Evolutionary conservation across 2,329 filamentous ascomycete species (phyloP).

Genomic region (Aspergillus luchuensis): DNA sequence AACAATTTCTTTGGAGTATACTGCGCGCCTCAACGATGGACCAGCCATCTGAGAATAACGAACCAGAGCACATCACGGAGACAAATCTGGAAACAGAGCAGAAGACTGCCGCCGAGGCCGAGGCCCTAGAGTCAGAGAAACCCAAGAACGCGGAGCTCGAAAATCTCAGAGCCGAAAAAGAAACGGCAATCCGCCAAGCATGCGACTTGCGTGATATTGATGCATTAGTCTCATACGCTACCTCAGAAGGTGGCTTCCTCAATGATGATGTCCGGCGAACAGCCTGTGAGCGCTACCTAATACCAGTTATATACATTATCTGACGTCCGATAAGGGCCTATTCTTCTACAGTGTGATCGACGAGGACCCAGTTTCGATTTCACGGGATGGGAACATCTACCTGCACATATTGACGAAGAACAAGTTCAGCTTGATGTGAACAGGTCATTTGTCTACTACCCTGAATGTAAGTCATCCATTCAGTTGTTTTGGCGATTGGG

Average conservation of each 20-base stretch:
- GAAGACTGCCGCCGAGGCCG: background rate
- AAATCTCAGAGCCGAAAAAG: slow-evolving; percentile 38
- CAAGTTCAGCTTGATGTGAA: slow-evolving; percentile 93
- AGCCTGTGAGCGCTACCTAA: slow-evolving; percentile 67
- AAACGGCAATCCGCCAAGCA: slow-evolving; percentile 58
- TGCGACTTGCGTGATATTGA: slow-evolving; percentile 61
- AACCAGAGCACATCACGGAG: background rate
- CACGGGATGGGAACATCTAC: slow-evolving; percentile 62
- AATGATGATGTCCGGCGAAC: slow-evolving; percentile 67
- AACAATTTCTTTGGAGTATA: background rate
- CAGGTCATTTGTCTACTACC: slow-evolving; percentile 97
- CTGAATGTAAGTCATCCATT: slow-evolving; percentile 61
- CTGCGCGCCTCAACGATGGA: slow-evolving; percentile 3
- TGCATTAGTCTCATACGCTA: slow-evolving; percentile 60
- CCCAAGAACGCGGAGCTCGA: slow-evolving; percentile 8
- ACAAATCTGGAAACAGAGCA: background rate
- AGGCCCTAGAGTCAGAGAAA: slow-evolving; percentile 5
- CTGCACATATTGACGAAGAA: slow-evolving; percentile 80
- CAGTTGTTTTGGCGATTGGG: background rate
- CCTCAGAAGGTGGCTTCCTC: slow-evolving; percentile 67
- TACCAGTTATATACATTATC: slow-evolving; percentile 4
- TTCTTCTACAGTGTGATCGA: slow-evolving; percentile 48
- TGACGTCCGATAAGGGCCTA: slow-evolving; percentile 46
- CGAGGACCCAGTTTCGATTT: slow-evolving; percentile 19
- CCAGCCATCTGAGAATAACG: background rate